These are phyloP conservation scores for Backusella westeae DNA, from an alignment of 192 early-diverging fungal genomes.

Conservation along the genomic window DNA sequence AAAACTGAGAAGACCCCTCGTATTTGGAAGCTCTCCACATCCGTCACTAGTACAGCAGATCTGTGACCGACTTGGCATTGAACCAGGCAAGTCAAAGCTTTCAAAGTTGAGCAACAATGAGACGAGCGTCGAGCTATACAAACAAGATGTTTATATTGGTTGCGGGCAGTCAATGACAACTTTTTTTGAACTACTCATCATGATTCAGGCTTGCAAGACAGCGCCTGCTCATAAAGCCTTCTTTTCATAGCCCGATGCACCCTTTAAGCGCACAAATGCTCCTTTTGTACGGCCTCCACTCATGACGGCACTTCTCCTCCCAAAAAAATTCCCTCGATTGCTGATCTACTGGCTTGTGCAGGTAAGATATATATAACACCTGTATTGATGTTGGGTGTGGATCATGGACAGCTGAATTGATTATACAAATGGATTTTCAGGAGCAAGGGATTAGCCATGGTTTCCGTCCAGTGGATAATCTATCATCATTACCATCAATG, in stretches of 20 bases:
- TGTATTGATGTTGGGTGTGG: too few species aligned
- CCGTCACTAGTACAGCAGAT: slow-evolving; percentile 75
- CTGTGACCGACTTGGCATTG: slow-evolving; percentile 77
- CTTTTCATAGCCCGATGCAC: slow-evolving; percentile 87
- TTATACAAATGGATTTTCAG: too few species aligned
- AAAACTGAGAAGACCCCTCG: too few species aligned
- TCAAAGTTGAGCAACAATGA: slow-evolving; percentile 84
- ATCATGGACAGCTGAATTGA: too few species aligned
- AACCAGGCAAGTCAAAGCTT: slow-evolving; percentile 45
- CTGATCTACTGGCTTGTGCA: slow-evolving; percentile 82
- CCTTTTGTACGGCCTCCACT: slow-evolving; percentile 41
- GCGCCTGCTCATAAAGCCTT: slow-evolving; percentile 86
- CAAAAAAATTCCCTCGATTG: slow-evolving; percentile 42
- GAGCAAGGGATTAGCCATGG: too few species aligned
- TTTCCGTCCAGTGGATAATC: slow-evolving; percentile 82
- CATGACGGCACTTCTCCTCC: slow-evolving; percentile 27
- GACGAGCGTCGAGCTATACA: slow-evolving; percentile 89
- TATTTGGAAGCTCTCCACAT: slow-evolving; percentile 58
- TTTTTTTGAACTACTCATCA: slow-evolving; percentile 94
- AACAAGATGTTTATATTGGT: slow-evolving; percentile 92
- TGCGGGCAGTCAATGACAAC: slow-evolving; percentile 97
- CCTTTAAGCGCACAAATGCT: too few species aligned
- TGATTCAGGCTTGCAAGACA: slow-evolving; percentile 95
- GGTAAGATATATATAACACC: slow-evolving; percentile 41
- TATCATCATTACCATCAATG: slow-evolving; percentile 85